Evolutionary conservation across 2,329 filamentous ascomycete genomes (phyloP), one percentile per base, ranked within the genome.

Genomic region (Curvularia sp.): DNA sequence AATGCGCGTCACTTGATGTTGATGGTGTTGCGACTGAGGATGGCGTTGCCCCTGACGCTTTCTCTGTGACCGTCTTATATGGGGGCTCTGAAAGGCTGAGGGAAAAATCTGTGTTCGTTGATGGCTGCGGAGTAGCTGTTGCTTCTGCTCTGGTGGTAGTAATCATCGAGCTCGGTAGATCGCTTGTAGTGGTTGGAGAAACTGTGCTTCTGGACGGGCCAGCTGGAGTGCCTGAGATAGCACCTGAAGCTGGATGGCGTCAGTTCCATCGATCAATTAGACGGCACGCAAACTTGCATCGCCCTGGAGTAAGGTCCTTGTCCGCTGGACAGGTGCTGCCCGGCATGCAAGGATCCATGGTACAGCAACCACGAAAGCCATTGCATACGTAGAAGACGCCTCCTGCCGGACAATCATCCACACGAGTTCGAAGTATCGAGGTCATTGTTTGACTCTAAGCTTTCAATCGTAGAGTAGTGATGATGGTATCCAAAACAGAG

Each of bases 331-430:
- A 74, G 5, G 61, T 61, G 28, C 55, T 38, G 27, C 49, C 48
- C 21, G 58, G 57, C 46, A 36, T 59, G 52, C 69, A 74, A 50
- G 71, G 60, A 28, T 72, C 66, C 10, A 61, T 61, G 13, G 64
- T n/a, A 46, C 70, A 75, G 46, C 71, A 74, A 28, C 71, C 72
- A 28, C 34, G 32, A 38, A 65, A 74, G 1, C 55, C 60, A 34
- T 53, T 48, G 41, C 72, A 74, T 10, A 39, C 57, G 42, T 73
- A 72, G 25, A 65, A 70, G 7, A 43, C 38, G 19, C 66, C 67
- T 12, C 69, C 66, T 13, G 47, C 48, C 1, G 63, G 64, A 12
- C 68, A 71, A 27, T 57, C 59, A 21, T 15, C 32, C 18, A 49
- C 36, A n/a, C 64, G 57, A 23, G 54, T 52, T n/a, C 43, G 19